Conservation (phyloP, 495 filamentous ascomycete species). For the Aspergillus bridgeri region DNA sequence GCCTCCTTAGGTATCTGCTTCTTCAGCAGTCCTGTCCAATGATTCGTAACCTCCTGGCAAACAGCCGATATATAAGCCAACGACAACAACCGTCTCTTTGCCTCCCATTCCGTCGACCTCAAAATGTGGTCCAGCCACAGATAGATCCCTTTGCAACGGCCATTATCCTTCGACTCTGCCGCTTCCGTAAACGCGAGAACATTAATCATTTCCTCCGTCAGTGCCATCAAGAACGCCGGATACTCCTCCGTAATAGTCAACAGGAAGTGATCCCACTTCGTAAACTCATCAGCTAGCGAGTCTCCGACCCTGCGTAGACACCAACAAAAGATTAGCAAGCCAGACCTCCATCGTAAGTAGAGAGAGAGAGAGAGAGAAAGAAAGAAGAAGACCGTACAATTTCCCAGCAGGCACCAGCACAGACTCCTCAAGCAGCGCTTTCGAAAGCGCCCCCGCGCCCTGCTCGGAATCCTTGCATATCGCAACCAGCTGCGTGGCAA, state of each 20-base stretch:
- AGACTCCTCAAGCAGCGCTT: slow-evolving; percentile 27
- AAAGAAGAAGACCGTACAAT: slow-evolving; percentile 33
- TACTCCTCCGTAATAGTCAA: slow-evolving; percentile 28
- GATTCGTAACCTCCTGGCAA: slow-evolving; percentile 31
- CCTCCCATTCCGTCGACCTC: slow-evolving; percentile 32
- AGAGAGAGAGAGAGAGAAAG: too few species aligned
- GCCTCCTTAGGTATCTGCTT: slow-evolving; percentile 17
- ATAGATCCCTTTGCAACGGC: slow-evolving; percentile 30
- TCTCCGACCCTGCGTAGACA: slow-evolving; percentile 29
- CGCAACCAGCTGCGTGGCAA: slow-evolving; percentile 27
- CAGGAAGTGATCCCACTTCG: slow-evolving; percentile 36
- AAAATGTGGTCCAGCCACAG: slow-evolving; percentile 43
- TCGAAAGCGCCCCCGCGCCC: slow-evolving; percentile 23
- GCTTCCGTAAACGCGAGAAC: slow-evolving; percentile 24
- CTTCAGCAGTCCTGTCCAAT: slow-evolving; percentile 30
- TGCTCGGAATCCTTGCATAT: slow-evolving; percentile 23
- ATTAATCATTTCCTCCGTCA: slow-evolving; percentile 38
- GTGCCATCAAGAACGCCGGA: slow-evolving; percentile 29
- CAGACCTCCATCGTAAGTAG: too few species aligned
- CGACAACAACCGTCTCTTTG: slow-evolving; percentile 25
- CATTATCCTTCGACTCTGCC: slow-evolving; percentile 17
- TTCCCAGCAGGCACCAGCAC: slow-evolving; percentile 28
- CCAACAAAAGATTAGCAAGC: too few species aligned
- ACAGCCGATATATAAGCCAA: slow-evolving; percentile 30
- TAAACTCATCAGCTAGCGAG: slow-evolving; percentile 26